Evolutionary conservation across 352 stramenopile genomes (phyloP).

Genomic region (Pythium biforme): DNA sequence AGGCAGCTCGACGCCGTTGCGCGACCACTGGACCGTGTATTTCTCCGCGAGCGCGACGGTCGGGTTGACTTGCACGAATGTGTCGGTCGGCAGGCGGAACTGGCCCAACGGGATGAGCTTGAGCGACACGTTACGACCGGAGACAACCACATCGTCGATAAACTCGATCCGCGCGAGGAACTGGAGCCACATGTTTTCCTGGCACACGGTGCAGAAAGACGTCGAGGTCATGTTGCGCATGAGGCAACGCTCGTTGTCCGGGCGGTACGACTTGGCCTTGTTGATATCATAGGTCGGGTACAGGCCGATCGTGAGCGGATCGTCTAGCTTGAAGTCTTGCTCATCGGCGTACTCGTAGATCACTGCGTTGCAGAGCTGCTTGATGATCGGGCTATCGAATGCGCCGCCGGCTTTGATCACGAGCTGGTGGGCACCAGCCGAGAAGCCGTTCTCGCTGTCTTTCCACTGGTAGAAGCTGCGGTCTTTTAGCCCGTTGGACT

Average conservation of each 20-base stretch:
- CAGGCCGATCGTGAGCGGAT: conserved; percentile 28
- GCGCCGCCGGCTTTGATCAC: conserved; percentile 28
- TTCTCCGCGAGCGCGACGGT: conserved; percentile 24
- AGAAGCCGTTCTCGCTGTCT: conserved; percentile 25
- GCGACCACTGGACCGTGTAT: conserved; percentile 33
- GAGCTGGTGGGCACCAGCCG: conserved; percentile 27
- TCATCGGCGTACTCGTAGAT: conserved; percentile 37
- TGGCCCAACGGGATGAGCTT: conserved; percentile 37
- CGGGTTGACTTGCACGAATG: conserved; percentile 30
- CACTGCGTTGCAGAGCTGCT: conserved; percentile 37
- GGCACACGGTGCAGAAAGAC: conserved; percentile 39
- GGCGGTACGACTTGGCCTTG: conserved; percentile 32
- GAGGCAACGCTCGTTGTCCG: conserved; percentile 36
- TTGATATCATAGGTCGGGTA: conserved; percentile 37
- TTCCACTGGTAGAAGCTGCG: conserved; percentile 33
- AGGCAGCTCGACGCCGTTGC: conserved; percentile 18
- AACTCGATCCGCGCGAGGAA: conserved; percentile 36
- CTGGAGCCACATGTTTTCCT: conserved; percentile 42
- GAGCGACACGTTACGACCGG: conserved; percentile 18
- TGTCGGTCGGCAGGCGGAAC: conserved; percentile 26
- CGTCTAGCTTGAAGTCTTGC: conserved; percentile 25
- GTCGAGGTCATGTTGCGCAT: conserved; percentile 45
- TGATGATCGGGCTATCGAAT: conserved; percentile 30
- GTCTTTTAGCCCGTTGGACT: conserved; percentile 31
- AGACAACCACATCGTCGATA: conserved; percentile 32